Evolutionary conservation across 805 yeast species (phyloP).

Genomic region (Candida ipomoeae): DNA sequence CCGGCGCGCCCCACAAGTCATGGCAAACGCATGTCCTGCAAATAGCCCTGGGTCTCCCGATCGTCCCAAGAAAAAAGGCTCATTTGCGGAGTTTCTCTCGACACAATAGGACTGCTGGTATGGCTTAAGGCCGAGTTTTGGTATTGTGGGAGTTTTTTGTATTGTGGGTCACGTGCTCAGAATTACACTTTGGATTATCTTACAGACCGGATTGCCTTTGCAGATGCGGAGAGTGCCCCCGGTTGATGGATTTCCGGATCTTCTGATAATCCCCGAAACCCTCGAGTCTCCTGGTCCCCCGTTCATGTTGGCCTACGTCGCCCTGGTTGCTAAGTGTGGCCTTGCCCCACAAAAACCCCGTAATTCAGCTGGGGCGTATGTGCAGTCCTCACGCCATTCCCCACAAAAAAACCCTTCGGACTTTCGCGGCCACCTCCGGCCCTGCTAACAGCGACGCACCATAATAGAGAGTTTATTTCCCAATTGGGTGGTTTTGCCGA

Average conservation of each 20-base stretch:
- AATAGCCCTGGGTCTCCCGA: neutral
- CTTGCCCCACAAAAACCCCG: neutral
- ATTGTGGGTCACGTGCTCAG: too few species aligned
- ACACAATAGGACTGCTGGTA: too few species aligned
- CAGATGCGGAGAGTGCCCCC: too few species aligned
- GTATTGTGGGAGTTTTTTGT: too few species aligned
- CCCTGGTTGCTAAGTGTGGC: neutral
- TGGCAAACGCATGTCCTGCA: neutral
- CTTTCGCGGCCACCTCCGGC: constrained; percentile 1
- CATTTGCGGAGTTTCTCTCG: neutral
- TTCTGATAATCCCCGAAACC: too few species aligned
- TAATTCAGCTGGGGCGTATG: neutral
- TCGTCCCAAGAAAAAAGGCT: neutral
- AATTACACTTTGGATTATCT: too few species aligned
- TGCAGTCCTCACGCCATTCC: neutral
- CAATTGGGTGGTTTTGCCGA: too few species aligned
- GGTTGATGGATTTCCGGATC: too few species aligned
- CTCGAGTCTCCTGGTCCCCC: too few species aligned
- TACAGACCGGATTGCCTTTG: too few species aligned
- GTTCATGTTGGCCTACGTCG: neutral
- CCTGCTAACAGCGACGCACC: neutral
- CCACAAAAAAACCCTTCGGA: constrained; percentile 1
- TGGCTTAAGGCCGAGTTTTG: too few species aligned
- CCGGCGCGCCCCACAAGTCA: neutral
- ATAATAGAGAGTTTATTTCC: too few species aligned